Conservation (phyloP, 805 yeast genomes). For the Lipomyces anomalus region DNA sequence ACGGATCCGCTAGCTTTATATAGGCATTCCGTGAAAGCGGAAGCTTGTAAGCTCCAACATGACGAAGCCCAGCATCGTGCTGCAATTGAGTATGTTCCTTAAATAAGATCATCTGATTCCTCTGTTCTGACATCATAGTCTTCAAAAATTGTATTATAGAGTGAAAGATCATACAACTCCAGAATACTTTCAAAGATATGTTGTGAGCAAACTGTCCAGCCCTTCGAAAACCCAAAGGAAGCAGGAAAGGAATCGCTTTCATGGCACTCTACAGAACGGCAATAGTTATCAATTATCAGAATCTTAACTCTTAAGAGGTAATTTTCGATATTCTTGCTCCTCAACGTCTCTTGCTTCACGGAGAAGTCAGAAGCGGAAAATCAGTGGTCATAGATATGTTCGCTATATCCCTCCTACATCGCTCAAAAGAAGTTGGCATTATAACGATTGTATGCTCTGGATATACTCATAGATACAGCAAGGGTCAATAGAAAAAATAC, state of each 20-base stretch:
- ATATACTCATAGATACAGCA: conserved; percentile 56
- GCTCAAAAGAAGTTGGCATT: conserved; percentile 67
- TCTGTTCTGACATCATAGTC: conserved; percentile 22
- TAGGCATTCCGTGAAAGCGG: conserved; percentile 47
- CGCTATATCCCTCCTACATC: conserved; percentile 58
- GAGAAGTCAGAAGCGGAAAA: conserved; percentile 58
- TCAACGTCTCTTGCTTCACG: conserved; percentile 54
- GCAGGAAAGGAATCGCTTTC: conserved; percentile 8
- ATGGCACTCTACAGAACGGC: conserved; percentile 23
- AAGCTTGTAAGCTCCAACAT: conserved; percentile 45
- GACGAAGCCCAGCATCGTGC: conserved; percentile 60
- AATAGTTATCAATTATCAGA: conserved; percentile 40
- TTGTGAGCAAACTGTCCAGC: conserved; percentile 33
- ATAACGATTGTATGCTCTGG: conserved; percentile 63
- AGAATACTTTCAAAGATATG: conserved; percentile 40
- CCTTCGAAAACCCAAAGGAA: conserved; percentile 31
- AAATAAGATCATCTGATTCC: not conserved
- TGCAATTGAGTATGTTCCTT: conserved; percentile 43
- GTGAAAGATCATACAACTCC: conserved; percentile 57
- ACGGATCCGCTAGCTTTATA: conserved; percentile 63
- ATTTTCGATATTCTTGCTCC: conserved; percentile 51
- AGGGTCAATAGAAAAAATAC: conserved; percentile 5
- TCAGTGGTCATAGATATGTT: conserved; percentile 69
- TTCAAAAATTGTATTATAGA: conserved; percentile 54
- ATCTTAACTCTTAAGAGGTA: conserved; percentile 58